Evolutionary conservation across 345 rosid species (phyloP), one percentile per base, ranked within the genome.

Genomic region (Zanthoxylum bungeanum): DNA sequence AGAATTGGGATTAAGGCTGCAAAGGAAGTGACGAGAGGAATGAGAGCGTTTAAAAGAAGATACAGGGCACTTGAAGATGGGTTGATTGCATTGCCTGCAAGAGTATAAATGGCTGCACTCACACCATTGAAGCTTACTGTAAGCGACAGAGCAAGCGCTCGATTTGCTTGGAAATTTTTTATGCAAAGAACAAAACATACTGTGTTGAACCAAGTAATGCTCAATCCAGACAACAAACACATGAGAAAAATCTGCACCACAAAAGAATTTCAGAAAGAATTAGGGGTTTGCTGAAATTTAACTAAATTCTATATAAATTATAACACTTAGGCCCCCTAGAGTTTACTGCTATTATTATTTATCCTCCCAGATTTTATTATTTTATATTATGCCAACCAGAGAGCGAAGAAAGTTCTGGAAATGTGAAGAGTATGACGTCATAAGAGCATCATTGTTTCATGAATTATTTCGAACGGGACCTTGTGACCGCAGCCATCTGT

Each of bases 161-260:
- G 71, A 67, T 86, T 91, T 16, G 81, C 74, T 12, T 96, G 90
- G 87, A 95, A 95, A 77, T 92, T 92, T 11, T 82, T 80, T 39
- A 92, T 87, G 90, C 97, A 94, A 31, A 92, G 92, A 30, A 92
- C 93, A 77, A 89, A 92, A 66, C 98, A 94, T 6, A 94, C 93
- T 16, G 98, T 94, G 86, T 94, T 94, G 90, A 94, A 94, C 98
- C 97, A 94, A 60, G 97, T 92, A 53, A 94, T 94, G 79, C 97
- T 92, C 68, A 87, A 80, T 72, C 98, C 98, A 66, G 97, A 89
- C 46, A 90, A 69, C 82, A 94, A 78, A 77, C 98, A 94, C 28
- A 92, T 86, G 12, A 86, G 83, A 69, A 89, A 89, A 66, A 90
- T 91, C 97, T 94, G 91, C 49, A 44, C 88, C 65, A 2, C 3